Evolutionary conservation across 2,329 filamentous ascomycete species (phyloP), one percentile per base, ranked within the genome.

Genomic region (Reticulascus tulasneorum): DNA sequence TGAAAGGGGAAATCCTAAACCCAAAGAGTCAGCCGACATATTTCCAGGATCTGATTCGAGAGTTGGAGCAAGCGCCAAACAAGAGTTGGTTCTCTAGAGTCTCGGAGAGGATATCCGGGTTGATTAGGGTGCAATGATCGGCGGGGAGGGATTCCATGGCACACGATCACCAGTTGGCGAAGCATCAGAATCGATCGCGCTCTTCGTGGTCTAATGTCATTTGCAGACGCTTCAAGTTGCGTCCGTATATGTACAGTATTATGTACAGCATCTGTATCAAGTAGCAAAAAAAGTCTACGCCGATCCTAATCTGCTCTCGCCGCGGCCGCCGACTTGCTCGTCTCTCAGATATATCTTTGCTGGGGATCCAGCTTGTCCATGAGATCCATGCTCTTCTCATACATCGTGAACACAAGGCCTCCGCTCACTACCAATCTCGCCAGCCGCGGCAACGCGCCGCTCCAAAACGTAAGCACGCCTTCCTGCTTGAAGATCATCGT

Each of bases 321-420:
- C 23, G 11, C 6, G 20, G n/a, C n/a, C n/a, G n/a, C n/a, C n/a
- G n/a, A n/a, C n/a, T n/a, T n/a, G 2, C 8, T 3, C n/a, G 6
- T 7, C 7, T 17, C 38, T 54, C 68, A 94, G 46, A 97, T 77
- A 56, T 94, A 96, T 58, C 75, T 84, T 55, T 81, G 80, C 52
- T 94, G 77, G 1, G 93, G 93, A 58, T 98, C 93, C 34, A 90
- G 40, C 54, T 59, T 71, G 52, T 87, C 78, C 69, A 98, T 79
- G 39, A 89, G 52, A 35, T 96, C 91, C 71, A 97, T 97, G 40
- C 84, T 86, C 75, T 96, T 96, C 69, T 97, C 91, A 59, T 96
- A 93, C 82, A 97, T 94, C 16, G 93, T 94, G 56, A 98, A 98
- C 25, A 98, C 93, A 54, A 98, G 95, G 13, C 93, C 93, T 37